phyloP scores from a whole-genome alignment of 2,329 filamentous ascomycete species.

The Xylariaceae sp. region DNA sequence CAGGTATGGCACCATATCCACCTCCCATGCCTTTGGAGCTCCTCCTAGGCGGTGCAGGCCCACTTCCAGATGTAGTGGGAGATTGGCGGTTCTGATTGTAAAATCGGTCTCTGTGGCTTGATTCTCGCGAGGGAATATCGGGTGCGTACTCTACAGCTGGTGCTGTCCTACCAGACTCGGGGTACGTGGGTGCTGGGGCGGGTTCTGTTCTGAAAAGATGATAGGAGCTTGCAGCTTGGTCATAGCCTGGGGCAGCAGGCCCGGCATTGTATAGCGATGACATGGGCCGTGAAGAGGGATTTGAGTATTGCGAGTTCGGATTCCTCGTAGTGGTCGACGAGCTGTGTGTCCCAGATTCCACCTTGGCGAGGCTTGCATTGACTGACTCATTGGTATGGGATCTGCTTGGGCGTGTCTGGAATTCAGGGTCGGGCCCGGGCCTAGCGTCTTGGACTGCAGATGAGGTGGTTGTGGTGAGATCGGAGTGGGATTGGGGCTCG shows the following conservation, averaged over 20 bases:
- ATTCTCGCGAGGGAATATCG: constrained; percentile 63
- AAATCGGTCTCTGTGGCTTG: constrained; percentile 65
- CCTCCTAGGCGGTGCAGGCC: constrained; percentile 69
- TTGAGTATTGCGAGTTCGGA: constrained; percentile 25
- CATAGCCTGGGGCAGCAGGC: constrained; percentile 29
- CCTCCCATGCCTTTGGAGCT: constrained; percentile 70
- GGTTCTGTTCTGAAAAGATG: constrained; percentile 56
- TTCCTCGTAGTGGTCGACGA: constrained; percentile 22
- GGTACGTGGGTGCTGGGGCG: constrained; percentile 55
- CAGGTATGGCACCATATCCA: constrained; percentile 47
- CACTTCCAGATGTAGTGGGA: constrained; percentile 49
- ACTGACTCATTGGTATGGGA: constrained; percentile 20
- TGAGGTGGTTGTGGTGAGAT: constrained; percentile 28
- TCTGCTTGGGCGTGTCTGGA: constrained; percentile 21
- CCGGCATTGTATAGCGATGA: constrained; percentile 30
- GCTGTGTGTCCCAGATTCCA: constrained; percentile 26
- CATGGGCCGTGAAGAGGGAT: constrained; percentile 29
- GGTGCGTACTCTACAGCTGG: constrained; percentile 58
- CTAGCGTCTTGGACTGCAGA: constrained; percentile 22
- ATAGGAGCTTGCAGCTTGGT: constrained; percentile 35
- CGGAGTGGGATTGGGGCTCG: constrained; percentile 20
- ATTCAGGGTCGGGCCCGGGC: constrained; percentile 22
- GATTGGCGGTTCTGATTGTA: constrained; percentile 63
- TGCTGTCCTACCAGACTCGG: constrained; percentile 59
- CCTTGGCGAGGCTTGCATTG: constrained; percentile 21